A percentile compares a stretch with the other conserved stretches of the same genome.
Evolutionary conservation across 2,329 filamentous ascomycete species (phyloP).

Genomic region (Penicillium sp.): DNA sequence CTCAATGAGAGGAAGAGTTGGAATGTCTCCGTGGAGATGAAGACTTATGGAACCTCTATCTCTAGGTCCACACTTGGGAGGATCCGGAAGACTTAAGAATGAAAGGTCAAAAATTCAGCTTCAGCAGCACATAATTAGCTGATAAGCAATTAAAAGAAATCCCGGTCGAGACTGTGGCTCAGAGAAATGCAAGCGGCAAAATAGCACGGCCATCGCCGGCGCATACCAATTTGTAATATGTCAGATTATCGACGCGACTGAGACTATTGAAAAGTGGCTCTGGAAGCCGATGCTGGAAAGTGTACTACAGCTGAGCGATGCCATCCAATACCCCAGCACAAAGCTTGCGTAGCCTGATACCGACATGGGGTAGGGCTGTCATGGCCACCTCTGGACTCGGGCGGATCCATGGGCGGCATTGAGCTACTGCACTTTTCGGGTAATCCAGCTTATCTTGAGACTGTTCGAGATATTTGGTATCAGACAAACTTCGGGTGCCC

Average conservation of each 20-base stretch:
- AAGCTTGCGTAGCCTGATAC: neutral
- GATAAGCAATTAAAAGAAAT: neutral
- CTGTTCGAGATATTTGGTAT: neutral
- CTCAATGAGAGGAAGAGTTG: neutral
- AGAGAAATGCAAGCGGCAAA: neutral
- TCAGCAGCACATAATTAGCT: neutral
- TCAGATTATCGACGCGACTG: neutral
- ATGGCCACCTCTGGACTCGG: neutral
- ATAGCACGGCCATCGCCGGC: neutral
- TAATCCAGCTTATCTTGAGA: neutral
- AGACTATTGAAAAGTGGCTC: constrained; percentile 2
- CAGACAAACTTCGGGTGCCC: neutral
- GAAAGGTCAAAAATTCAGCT: neutral
- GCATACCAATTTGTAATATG: neutral
- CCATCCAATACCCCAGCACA: neutral
- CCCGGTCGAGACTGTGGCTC: neutral
- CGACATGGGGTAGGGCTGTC: neutral
- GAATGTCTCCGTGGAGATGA: neutral
- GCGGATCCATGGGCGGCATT: neutral
- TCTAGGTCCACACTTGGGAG: neutral
- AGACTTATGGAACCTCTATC: neutral
- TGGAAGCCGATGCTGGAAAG: neutral
- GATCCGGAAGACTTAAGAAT: neutral
- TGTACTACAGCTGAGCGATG: neutral
- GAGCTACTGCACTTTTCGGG: constrained; percentile 3